Evolutionary conservation across 768 basidiomycete genomes (phyloP).

Genomic region (Phaeotremella skinneri): DNA sequence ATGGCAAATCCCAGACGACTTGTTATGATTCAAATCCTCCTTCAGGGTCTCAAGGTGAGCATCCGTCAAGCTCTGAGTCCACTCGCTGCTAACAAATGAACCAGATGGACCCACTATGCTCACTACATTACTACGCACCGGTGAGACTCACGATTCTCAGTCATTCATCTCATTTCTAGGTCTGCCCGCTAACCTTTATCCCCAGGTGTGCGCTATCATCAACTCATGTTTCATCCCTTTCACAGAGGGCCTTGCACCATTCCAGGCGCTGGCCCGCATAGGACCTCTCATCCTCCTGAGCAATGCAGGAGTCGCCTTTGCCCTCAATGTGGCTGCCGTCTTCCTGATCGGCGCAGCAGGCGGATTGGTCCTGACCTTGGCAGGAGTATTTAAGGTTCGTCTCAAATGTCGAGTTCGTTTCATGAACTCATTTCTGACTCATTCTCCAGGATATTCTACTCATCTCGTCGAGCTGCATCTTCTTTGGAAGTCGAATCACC

Average conservation of each 20-base stretch:
- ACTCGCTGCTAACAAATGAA: not conserved
- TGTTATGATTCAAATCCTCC: slow-evolving; percentile 91
- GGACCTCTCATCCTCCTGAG: slow-evolving; percentile 70
- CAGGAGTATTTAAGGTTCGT: slow-evolving; percentile 82
- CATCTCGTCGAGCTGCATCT: slow-evolving; percentile 78
- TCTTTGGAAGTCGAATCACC: slow-evolving; percentile 75
- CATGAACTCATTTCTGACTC: slow-evolving; percentile 10
- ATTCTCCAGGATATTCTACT: slow-evolving; percentile 77
- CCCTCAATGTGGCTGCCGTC: slow-evolving; percentile 87
- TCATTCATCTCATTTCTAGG: not conserved
- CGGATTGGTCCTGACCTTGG: slow-evolving; percentile 84
- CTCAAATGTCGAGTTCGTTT: not conserved
- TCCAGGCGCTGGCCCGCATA: slow-evolving; percentile 65
- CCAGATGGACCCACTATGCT: slow-evolving; percentile 89
- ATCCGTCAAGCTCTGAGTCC: not conserved
- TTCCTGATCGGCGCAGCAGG: slow-evolving; percentile 66
- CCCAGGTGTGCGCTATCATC: slow-evolving; percentile 72
- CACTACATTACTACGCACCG: slow-evolving; percentile 92
- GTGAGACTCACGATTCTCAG: slow-evolving; percentile 42
- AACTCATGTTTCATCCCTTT: slow-evolving; percentile 83
- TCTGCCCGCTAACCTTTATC: not conserved
- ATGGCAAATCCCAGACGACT: slow-evolving; percentile 78
- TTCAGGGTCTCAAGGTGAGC: slow-evolving; percentile 75
- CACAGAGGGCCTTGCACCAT: slow-evolving; percentile 85
- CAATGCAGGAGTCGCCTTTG: slow-evolving; percentile 83